Evolutionary conservation across 176 grass and related monocot species (phyloP), one percentile per base, ranked within the genome.

Genomic region (Areca catechu): DNA sequence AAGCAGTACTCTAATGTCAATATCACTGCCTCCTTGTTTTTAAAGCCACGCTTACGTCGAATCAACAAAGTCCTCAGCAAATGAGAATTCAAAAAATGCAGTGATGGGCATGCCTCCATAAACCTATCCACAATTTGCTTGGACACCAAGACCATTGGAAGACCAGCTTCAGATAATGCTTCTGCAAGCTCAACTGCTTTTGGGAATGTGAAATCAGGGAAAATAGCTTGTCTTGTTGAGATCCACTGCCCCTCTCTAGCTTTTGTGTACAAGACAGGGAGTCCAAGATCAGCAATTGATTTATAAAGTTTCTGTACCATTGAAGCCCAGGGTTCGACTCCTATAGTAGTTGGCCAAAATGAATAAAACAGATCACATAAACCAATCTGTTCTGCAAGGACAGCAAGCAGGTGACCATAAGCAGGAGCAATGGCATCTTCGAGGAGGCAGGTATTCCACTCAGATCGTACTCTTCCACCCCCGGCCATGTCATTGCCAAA

Each of bases 401-500:
- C 86, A 74, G 80, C 64, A 79, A 96, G 83, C 63, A 96, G 83
- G 83, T 66, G 91, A 66, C 75, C 74, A 67, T 90, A 81, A 74
- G 91, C 77, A 82, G 82, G 79, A 71, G 91, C 86, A 65, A 79
- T 87, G 21, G 84, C 91, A 76, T 96, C 91, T 81, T 96, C 80
- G 58, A 96, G 86, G 50, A 96, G 71, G 16, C 85, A 86, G 47
- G 84, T 77, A 67, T 96, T 96, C 91, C 91, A 96, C 71, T 96
- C 91, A 62, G 91, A 96, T 24, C 86, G 80, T 58, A 76, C 71
- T 84, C 79, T 90, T 76, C 91, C 91, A 81, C 83, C 91, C 47
- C 91, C 91, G 9, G 83, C 76, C 91, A 96, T 96, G 71, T 90
- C 91, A 65, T 90, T 96, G 66, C 91, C 86, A 63, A 80, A 89